These are phyloP conservation scores for Vigna angularis DNA, from an alignment of 306 rosid genomes.

Conservation along the genomic window DNA sequence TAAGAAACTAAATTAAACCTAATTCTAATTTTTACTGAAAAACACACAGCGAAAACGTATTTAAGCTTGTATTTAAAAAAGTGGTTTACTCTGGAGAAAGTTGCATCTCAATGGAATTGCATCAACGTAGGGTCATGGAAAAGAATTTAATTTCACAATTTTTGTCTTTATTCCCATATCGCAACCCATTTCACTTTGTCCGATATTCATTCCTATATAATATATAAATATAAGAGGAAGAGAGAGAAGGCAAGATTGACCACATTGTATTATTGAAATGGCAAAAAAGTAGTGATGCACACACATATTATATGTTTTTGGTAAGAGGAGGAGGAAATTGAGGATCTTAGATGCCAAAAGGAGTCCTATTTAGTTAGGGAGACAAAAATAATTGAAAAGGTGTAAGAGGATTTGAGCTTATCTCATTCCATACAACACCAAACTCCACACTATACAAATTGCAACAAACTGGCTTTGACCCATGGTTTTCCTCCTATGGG, in stretches of 20 bases:
- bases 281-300: conserved; percentile 8
- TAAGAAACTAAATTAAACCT: too few relatives aligned
- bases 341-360: conserved; percentile 45
- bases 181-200: conserved; percentile 41
- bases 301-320: not conserved
- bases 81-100: too few relatives aligned
- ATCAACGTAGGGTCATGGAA: conserved; percentile 41
- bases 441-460: not conserved
- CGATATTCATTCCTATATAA: conserved; percentile 18
- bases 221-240: not conserved
- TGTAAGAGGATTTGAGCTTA: conserved; percentile 31
- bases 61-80: too few relatives aligned
- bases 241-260: conserved; percentile 33
- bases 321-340: conserved; percentile 34
- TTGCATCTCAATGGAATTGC: conserved; percentile 6
- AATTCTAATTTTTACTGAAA: too few relatives aligned
- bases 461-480: conserved; percentile 42
- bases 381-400: conserved; percentile 17
- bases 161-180: conserved; percentile 32
- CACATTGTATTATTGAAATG: conserved; percentile 39
- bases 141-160: not conserved
- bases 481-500: conserved; percentile 35
- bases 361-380: not conserved
- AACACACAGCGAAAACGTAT: too few relatives aligned
- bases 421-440: conserved; percentile 21